Conservation (phyloP, 164 flowering plant species). For the Buxus sempervirens region DNA sequence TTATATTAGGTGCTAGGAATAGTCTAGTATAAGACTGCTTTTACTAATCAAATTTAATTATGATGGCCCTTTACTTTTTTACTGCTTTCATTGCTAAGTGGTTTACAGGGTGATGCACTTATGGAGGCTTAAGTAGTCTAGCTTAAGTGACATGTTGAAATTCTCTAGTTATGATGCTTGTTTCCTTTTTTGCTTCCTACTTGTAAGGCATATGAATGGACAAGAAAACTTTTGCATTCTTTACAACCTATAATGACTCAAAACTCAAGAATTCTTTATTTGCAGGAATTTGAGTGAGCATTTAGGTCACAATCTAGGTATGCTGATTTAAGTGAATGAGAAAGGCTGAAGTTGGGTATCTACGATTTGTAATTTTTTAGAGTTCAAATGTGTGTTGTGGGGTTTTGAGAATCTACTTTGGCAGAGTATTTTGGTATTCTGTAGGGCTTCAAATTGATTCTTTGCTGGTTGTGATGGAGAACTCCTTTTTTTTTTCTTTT, state of each 20-base stretch:
- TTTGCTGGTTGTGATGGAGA: no score
- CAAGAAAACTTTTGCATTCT: no score
- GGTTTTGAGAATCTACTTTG: neutral
- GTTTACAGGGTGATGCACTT: neutral
- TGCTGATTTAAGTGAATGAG: neutral
- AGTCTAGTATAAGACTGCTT: neutral
- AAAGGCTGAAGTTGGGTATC: neutral
- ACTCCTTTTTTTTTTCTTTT: no score
- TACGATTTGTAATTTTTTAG: neutral
- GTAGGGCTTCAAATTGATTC: neutral
- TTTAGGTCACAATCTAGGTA: neutral
- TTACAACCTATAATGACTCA: no score
- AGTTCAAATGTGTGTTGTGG: neutral
- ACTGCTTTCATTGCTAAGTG: neutral
- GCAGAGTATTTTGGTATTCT: neutral
- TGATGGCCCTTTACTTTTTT: neutral
- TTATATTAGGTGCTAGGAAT: neutral
- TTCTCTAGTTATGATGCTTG: neutral
- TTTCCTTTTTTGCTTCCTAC: neutral
- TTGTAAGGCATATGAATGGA: neutral
- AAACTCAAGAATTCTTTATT: no score
- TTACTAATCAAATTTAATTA: no score
- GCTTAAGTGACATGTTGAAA: no score
- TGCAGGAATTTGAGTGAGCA: neutral
- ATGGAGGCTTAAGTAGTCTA: neutral